Evolutionary conservation across 129 eudicot genomes (phyloP), one percentile per base, ranked within the genome.

Genomic region (Flaveria ramosissima): DNA sequence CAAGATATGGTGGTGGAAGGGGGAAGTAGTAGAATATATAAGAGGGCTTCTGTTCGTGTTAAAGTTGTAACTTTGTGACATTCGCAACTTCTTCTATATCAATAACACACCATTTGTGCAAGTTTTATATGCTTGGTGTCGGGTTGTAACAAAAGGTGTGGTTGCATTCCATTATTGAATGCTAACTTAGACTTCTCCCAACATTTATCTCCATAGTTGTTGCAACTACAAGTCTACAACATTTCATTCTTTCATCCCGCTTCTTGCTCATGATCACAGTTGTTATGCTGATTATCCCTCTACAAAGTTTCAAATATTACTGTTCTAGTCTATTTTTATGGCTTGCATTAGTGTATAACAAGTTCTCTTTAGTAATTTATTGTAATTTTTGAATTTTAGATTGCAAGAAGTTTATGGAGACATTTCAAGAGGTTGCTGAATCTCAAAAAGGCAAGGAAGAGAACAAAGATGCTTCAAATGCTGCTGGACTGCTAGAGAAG

Each of bases 141-240:
- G 98, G 96, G 96, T 88, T 85, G 93, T 82, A 83, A 81, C 69
- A 78, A 88, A 93, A 90, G 89, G 97, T 87, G 85, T 82, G 88
- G 87, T 87, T 90, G 87, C 96, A 85, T 89, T 91, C 97, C 90
- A 93, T 68, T 63, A 88, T 90, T 93, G 96, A 91, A 84, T 88
- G 89, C 60, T 51, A 78, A 89, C 90, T 79, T 93, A 90, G 97
- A 88, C 85, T 90, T 88, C 89, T 86, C 91, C 97, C 91, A 3
- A 87, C 86, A 91, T 60, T 21, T 19, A 11, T 43, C 53, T 30
- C 70, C 50, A 7, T 48, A 41, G 53, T 72, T 65, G 62, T 81
- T 55, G 63, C 30, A 72, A 15, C 47, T 43, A 43, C n/a, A n/a
- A n/a, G n/a, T n/a, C 26, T 23, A 23, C 47, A 43, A 8, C 77